Evolutionary conservation across 306 rosid species (phyloP).

Genomic region (Castanea mollissima): DNA sequence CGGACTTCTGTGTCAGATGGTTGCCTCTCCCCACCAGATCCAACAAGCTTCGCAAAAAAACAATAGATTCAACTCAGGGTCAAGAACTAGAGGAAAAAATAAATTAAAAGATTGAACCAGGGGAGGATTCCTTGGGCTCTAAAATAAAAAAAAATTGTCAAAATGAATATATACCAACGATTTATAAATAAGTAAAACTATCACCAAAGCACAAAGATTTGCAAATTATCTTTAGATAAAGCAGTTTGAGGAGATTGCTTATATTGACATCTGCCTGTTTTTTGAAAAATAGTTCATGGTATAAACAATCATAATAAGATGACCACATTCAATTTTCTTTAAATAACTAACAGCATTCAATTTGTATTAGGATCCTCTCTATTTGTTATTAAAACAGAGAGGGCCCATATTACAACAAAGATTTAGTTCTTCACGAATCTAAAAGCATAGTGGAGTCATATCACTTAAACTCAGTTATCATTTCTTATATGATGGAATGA

Average conservation of each 20-base stretch:
- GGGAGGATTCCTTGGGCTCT: background rate
- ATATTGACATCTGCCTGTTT: background rate
- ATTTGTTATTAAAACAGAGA: too few species aligned
- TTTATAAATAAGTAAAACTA: background rate
- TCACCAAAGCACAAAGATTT: background rate
- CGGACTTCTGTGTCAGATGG: slow-evolving; percentile 77
- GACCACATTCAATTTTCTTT: background rate
- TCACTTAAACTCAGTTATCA: too few species aligned
- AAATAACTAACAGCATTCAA: background rate
- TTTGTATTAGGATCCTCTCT: background rate
- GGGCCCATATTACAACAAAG: too few species aligned
- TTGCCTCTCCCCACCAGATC: slow-evolving; percentile 55
- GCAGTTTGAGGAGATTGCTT: background rate
- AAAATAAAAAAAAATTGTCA: background rate
- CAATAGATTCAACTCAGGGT: slow-evolving; percentile 15
- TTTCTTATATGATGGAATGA: too few species aligned
- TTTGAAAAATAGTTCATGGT: background rate
- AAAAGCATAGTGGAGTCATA: too few species aligned
- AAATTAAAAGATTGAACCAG: background rate
- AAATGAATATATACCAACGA: background rate
- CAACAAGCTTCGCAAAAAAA: slow-evolving; percentile 61
- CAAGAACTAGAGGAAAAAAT: background rate
- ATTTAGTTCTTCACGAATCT: too few species aligned
- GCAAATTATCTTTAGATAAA: background rate
- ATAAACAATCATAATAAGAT: background rate